A percentile compares a stretch with the other conserved stretches of the same genome.
phyloP scores from a whole-genome alignment of 208 protist genomes.

The Wallacemonas sp. region DNA sequence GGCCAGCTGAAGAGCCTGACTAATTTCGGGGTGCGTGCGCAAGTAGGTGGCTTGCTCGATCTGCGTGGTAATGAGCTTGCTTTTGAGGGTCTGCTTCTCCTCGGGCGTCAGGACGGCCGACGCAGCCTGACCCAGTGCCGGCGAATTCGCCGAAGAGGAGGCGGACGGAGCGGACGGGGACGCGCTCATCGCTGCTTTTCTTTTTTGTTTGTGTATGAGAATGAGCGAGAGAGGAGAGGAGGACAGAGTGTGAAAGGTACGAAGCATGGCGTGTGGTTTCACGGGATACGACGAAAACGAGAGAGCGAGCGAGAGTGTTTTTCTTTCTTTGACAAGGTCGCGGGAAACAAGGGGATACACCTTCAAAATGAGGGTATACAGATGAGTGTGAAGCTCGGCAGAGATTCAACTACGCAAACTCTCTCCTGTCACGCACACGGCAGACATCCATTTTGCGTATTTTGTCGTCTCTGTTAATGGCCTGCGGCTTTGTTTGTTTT shows the following conservation, averaged over 20 bases:
- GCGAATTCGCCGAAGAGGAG: slow-evolving; percentile 10
- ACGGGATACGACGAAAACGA: no score
- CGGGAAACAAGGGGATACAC: no score
- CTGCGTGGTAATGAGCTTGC: slow-evolving; percentile 63
- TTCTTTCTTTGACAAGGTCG: background rate
- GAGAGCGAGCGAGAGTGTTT: background rate
- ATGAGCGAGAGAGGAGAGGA: slow-evolving; percentile 7
- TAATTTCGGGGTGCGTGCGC: slow-evolving; percentile 77
- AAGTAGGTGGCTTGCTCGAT: slow-evolving; percentile 84
- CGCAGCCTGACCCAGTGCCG: slow-evolving; percentile 62
- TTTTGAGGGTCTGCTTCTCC: slow-evolving; percentile 52
- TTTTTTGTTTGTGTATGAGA: background rate
- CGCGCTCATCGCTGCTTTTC: background rate
- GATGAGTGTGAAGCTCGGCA: no score
- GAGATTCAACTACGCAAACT: no score
- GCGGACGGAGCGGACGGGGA: background rate
- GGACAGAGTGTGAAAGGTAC: no score
- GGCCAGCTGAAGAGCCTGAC: slow-evolving; percentile 52
- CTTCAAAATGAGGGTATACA: no score
- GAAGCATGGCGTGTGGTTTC: no score
- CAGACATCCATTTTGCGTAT: no score
- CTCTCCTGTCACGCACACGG: no score
- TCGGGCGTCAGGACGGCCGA: slow-evolving; percentile 60
- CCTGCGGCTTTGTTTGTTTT: no score
- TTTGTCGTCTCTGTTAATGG: no score